Base-by-base conservation (phyloP, 768 basidiomycete genomes). In the Stropharia rugosoannulata region DNA sequence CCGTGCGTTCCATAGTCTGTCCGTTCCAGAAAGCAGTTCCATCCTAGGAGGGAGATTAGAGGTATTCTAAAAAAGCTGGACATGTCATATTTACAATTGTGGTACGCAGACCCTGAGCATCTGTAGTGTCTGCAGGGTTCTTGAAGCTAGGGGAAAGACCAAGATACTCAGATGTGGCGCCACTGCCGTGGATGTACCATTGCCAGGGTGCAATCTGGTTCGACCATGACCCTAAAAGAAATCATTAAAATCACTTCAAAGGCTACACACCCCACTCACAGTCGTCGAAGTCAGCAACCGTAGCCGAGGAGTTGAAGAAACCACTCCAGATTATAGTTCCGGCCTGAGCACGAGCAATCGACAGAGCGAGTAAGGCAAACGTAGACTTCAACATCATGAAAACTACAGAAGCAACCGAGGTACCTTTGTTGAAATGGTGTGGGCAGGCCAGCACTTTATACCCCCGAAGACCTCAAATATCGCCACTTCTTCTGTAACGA, bases 21-120 rank as follows among this genome's bases (percentile, higher is more conserved):
- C 61, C 61, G 18, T 62, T 59, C 61, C 61, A 62, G 61, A 62
- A 62, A 8, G 61, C 45, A 7, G 61, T 62, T 53, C 61, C 61
- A 18, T 62, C 61, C 61, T 62, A 11, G 15, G 4, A 4, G 43
- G 3, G 1, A 12, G 12, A 4, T 39, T 38, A 35, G 6, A 11
- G 12, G 4, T 12, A 9, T 16, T 36, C 22, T 9, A n/a, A 36
- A 5, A n/a, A 18, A 38, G 9, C 25, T n/a, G 19, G n/a, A 11
- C 19, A 13, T 11, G 11, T 19, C 12, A 29, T 3, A 35, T 56
- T 19, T 8, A 62, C 61, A 40, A 62, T 62, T 37, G 61, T 62
- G 11, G 61, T 62, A 19, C 54, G 53, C 42, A 62, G 54, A 50
- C 61, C 61, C 43, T 62, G 61, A 42, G 61, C 61, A 47, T 62